Base-by-base conservation (phyloP, 2,329 filamentous ascomycete genomes). In the Claviceps sp. region DNA sequence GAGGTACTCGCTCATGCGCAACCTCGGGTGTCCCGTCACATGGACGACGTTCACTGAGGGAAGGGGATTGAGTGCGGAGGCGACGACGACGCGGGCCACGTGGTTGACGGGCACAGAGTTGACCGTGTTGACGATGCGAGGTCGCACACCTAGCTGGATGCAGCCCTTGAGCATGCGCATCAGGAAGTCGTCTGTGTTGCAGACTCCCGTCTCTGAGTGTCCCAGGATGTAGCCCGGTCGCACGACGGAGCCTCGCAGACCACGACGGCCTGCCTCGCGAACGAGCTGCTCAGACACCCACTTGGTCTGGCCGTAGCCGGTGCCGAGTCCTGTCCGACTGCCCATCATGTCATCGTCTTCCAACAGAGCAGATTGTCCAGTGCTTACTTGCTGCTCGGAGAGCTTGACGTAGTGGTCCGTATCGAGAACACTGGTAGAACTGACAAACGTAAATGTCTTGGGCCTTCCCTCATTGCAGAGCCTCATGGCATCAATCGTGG, bases 281-380 rank as follows among this genome's bases (percentile, higher is more conserved):
- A 89, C 79, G 47, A 96, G 74, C 48, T 79, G 70, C 60, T 83
- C 78, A 7, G 72, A 71, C 40, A 52, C 86, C 89, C 89, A 96
- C 70, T 97, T 96, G 57, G 80, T 82, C 66, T 96, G 90, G 2
- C 91, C 90, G 61, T 96, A 96, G 5, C 91, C 90, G 1, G 87
- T 95, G 41, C 81, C 82, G 1, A 96, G 79, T 36, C 87, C 87
- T 50, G 73, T 81, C 41, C 81, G 76, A 61, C 87, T 90, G 50
- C 89, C 88, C 58, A 79, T 72, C 55, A 96, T 74, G 57, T 91
- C 82, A 63, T 96, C 90, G 0, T 74, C 75, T 65, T 96, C 91
- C 20, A 76, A 72, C 16, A 95, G 77, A 13, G 80, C 79, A 20
- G 72, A 73, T 7, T 79, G 80, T 9, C 85, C 85, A 36, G 76